Evolutionary conservation across 1,284 basidiomycete genomes (phyloP), one percentile per base, ranked within the genome.

Genomic region (Pseudozyma hubeiensis): DNA sequence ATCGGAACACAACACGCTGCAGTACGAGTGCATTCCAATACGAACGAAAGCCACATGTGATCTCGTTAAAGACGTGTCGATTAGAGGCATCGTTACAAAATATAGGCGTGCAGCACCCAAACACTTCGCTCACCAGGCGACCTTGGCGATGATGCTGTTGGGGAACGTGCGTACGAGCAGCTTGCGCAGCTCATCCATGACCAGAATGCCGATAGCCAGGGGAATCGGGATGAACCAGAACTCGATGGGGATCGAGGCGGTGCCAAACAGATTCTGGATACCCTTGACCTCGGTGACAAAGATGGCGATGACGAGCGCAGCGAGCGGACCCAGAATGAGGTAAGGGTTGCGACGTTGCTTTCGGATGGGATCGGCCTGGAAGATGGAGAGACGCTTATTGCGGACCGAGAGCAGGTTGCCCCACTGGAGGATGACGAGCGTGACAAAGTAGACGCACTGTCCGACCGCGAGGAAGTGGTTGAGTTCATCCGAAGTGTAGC

Each of bases 341-440:
- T 45, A 75, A 34, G 64, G 50, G 63, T 81, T 81, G 31, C 63
- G 53, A 17, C 55, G 66, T 19, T 62, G 39, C 30, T 56, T 53
- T 48, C 64, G 58, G 45, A 75, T 57, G 7, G 79, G 80, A 8
- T 64, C 58, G 51, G 73, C 67, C 52, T 81, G 79, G 55, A 81
- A 72, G 60, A 89, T 66, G 7, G 58, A 83, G 8, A 88, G 85
- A 56, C 86, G 86, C 53, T 88, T 86, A 1, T 87, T 88, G 19
- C 88, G 87, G 2, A 88, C 87, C 33, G 55, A 58, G 24, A 79
- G 64, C 55, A 81, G 53, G 58, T 80, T 78, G 44, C 53, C 89
- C 87, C 88, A 91, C 85, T 91, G 90, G 87, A 90, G 89, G 64
- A 90, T 86, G 50, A 91, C 88, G 43, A 91, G 86, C 34, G 88